These are phyloP conservation scores for Hypsizygus ulmarius DNA, from an alignment of 1,284 basidiomycete species.

Conservation along the genomic window DNA sequence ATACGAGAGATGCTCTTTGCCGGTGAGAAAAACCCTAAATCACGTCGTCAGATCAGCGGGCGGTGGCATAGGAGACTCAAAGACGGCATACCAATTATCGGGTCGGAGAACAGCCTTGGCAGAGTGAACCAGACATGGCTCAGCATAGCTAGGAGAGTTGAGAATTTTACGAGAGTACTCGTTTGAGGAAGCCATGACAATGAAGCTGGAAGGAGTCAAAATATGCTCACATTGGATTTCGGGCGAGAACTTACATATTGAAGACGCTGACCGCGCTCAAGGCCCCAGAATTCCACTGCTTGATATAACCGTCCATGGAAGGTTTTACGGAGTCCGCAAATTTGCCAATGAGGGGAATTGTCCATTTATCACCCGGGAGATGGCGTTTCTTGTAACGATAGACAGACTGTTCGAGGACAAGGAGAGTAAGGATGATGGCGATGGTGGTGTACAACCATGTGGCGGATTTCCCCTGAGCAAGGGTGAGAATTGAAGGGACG, in stretches of 20 bases:
- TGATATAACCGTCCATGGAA: constrained; percentile 85
- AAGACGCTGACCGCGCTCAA: constrained; percentile 90
- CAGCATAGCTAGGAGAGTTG: constrained; percentile 86
- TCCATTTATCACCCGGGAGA: constrained; percentile 86
- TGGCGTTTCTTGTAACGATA: constrained; percentile 86
- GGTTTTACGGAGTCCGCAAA: constrained; percentile 89
- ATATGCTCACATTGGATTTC: constrained; percentile 1
- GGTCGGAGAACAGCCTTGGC: constrained; percentile 86
- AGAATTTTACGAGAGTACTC: constrained; percentile 90
- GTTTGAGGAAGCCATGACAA: constrained; percentile 93
- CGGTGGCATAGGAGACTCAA: background rate
- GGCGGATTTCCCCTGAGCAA: constrained; percentile 33
- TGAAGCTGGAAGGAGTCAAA: constrained; percentile 63
- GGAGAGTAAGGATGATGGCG: constrained; percentile 61
- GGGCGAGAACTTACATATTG: constrained; percentile 75
- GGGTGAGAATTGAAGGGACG: constrained; percentile 41
- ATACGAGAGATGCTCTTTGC: constrained; percentile 93
- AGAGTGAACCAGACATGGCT: constrained; percentile 92
- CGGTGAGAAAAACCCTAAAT: constrained; percentile 91
- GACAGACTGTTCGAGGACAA: constrained; percentile 78
- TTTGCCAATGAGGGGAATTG: constrained; percentile 92
- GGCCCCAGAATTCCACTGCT: constrained; percentile 84
- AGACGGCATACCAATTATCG: constrained; percentile 79
- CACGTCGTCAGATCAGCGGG: constrained; percentile 5
- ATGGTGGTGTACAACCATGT: constrained; percentile 67